A percentile compares a stretch with the other conserved stretches of the same genome.
phyloP scores from a whole-genome alignment of 2,329 filamentous ascomycete genomes.

The Parastagonospora nodorum region DNA sequence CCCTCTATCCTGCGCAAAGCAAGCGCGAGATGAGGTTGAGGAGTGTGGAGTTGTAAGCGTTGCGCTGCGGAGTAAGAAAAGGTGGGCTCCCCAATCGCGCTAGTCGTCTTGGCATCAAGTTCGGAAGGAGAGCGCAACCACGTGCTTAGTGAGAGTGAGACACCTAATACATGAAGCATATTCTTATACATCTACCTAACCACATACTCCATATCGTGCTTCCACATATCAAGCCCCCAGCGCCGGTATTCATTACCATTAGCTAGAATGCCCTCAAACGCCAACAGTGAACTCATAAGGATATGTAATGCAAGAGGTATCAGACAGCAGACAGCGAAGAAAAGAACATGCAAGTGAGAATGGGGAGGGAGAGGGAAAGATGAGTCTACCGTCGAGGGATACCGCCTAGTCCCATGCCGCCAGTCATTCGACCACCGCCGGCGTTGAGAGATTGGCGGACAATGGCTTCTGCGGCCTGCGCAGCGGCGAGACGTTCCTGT shows the following conservation, averaged over 20 bases:
- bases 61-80: no score
- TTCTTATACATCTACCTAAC: no score
- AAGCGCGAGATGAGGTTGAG: no score
- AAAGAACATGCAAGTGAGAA: background rate
- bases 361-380: slow-evolving; percentile 2
- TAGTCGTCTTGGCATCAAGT: no score
- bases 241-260: background rate
- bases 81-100: no score
- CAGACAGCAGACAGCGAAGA: slow-evolving; percentile 11
- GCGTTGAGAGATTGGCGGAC: slow-evolving; percentile 85
- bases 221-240: background rate
- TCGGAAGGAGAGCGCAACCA: no score
- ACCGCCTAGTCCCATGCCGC: slow-evolving; percentile 28
- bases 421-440: slow-evolving; percentile 59
- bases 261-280: background rate
- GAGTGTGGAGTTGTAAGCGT: no score
- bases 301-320: slow-evolving; percentile 23
- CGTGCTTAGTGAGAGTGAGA: no score
- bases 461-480: slow-evolving; percentile 90
- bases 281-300: background rate
- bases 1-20: no score
- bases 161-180: no score
- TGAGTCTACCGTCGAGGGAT: slow-evolving; percentile 9
- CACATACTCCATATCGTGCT: background rate
- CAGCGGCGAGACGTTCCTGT: slow-evolving; percentile 80